Conservation (phyloP, 805 yeast species). For the Myxozyma nipponensis region DNA sequence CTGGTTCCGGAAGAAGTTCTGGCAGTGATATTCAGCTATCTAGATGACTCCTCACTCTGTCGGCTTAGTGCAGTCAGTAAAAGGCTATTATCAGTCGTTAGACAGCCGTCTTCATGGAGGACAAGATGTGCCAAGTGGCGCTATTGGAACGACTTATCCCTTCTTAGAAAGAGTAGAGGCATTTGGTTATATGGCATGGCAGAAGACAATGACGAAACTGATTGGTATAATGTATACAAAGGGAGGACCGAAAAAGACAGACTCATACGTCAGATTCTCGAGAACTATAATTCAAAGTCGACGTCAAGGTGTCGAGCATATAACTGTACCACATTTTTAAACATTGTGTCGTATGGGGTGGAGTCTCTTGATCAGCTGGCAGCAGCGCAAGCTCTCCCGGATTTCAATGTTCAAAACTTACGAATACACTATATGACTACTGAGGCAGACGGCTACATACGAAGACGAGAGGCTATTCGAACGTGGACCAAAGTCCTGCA, state of each 20-base stretch:
- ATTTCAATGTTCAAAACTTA: background rate
- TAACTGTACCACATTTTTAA: background rate
- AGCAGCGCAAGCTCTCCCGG: background rate
- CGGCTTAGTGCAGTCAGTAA: background rate
- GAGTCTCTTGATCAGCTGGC: slow-evolving; percentile 16
- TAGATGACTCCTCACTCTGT: background rate
- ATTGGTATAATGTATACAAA: background rate
- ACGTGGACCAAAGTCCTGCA: slow-evolving; percentile 3
- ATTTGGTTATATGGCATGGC: background rate
- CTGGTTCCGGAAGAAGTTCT: background rate
- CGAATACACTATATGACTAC: slow-evolving; percentile 8
- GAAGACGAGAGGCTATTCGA: slow-evolving; percentile 8
- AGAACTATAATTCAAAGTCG: background rate
- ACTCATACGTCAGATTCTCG: background rate
- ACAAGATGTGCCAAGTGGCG: background rate
- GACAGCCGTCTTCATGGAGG: background rate
- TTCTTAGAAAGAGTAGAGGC: background rate
- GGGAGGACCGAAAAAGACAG: background rate
- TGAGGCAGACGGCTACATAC: slow-evolving; percentile 13
- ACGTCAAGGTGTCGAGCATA: background rate
- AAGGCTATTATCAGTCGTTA: background rate
- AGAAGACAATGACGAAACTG: background rate
- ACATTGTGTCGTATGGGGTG: slow-evolving; percentile 8
- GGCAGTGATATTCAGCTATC: background rate
- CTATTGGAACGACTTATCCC: background rate